Conservation (phyloP, 352 stramenopile genomes). For the Phytophthora chlamydospora region DNA sequence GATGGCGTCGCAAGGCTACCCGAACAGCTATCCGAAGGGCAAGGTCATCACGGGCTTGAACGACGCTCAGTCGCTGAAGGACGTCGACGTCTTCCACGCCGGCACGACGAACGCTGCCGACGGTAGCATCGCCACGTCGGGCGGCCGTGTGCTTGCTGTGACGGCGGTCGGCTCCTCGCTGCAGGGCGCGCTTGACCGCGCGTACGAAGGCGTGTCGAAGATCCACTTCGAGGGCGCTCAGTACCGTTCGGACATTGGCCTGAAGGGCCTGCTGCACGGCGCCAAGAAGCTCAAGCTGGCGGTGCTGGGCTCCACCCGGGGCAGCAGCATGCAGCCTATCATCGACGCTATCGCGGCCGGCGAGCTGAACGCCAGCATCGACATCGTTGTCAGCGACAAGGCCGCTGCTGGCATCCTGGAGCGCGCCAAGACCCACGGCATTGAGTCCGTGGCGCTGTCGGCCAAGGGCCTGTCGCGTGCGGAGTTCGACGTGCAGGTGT, state of each 20-base stretch:
- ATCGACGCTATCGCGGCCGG: constrained; percentile 94
- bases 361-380: constrained; percentile 94
- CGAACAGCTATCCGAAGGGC: constrained; percentile 98
- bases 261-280: constrained; percentile 91
- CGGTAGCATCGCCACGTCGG: constrained; percentile 89
- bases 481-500: constrained; percentile 96
- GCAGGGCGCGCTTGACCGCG: constrained; percentile 89
- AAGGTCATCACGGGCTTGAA: constrained; percentile 95
- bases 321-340: constrained; percentile 95
- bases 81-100: constrained; percentile 99
- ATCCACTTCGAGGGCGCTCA: constrained; percentile 94
- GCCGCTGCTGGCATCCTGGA: constrained; percentile 93
- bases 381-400: constrained; percentile 97
- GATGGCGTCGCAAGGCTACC: constrained; percentile 97
- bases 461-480: constrained; percentile 88
- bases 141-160: constrained; percentile 97
- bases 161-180: constrained; percentile 93
- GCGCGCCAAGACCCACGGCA: constrained; percentile 86
- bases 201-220: constrained; percentile 91
- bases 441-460: constrained; percentile 68
- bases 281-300: constrained; percentile 90
- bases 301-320: constrained; percentile 96
- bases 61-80: constrained; percentile 76
- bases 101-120: constrained; percentile 90
- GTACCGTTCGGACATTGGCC: constrained; percentile 97